These are phyloP conservation scores for Fusarium miscanthi DNA, from an alignment of 2,329 filamentous ascomycete species.

Conservation along the genomic window DNA sequence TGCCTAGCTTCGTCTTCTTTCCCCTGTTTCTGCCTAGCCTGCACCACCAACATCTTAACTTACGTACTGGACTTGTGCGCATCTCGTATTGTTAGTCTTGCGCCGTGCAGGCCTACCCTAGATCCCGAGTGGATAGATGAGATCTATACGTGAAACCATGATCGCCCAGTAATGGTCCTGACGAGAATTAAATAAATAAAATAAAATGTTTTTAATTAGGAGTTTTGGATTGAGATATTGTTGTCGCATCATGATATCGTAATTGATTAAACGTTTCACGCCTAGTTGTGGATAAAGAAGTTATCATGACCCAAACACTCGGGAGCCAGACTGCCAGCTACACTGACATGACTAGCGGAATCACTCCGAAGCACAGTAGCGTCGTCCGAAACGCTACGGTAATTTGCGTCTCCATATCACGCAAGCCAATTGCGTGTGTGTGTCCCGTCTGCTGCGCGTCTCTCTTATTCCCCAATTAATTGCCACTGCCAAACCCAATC, in stretches of 20 bases:
- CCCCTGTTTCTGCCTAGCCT: not conserved
- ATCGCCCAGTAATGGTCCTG: not conserved
- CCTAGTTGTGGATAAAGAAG: not conserved
- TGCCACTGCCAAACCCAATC: not conserved
- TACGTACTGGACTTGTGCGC: not conserved
- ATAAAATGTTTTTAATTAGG: not conserved
- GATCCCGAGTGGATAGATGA: not conserved
- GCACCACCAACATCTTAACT: not conserved
- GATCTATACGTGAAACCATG: not conserved
- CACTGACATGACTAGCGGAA: not conserved
- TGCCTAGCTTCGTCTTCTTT: not conserved
- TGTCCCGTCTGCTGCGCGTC: not conserved
- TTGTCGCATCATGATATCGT: not conserved
- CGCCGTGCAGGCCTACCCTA: not conserved
- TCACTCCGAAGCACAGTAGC: not conserved
- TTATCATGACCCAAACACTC: not conserved
- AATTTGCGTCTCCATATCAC: not conserved
- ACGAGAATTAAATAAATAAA: too few relatives aligned
- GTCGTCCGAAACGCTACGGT: not conserved
- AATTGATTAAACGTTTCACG: not conserved
- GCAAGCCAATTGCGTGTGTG: not conserved
- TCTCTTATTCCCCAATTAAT: not conserved
- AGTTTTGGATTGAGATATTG: not conserved
- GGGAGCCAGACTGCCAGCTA: not conserved
- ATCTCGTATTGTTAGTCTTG: not conserved